Percentiles rank a stretch among this genome's conserved stretches.
Conservation (phyloP, 2,329 filamentous ascomycete genomes). For the Trichoderma simmonsii region DNA sequence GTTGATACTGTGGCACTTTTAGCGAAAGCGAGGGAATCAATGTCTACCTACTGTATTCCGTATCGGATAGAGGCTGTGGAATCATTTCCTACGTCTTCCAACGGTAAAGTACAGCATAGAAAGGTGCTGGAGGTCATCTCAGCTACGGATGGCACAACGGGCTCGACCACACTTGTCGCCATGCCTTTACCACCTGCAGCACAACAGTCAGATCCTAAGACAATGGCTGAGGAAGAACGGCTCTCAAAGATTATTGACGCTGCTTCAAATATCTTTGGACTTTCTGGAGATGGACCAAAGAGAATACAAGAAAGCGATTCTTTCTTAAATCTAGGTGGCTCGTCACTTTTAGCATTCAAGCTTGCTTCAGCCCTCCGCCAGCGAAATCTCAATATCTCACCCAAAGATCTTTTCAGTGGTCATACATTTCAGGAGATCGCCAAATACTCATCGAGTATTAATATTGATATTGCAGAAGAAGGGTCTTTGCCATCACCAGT, state of each 20-base stretch:
- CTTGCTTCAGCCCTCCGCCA: conserved; percentile 10
- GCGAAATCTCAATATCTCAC: background rate
- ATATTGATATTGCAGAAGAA: no score
- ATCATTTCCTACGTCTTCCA: conserved; percentile 2
- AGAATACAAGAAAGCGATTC: background rate
- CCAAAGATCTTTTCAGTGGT: conserved; percentile 6
- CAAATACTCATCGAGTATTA: background rate
- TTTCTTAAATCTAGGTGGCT: conserved; percentile 9
- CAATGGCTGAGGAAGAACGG: background rate
- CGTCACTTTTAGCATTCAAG: conserved; percentile 15
- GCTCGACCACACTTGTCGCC: background rate
- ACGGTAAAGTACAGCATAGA: conserved; percentile 12
- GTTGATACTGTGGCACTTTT: background rate
- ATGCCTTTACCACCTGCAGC: background rate
- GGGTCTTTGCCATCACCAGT: background rate
- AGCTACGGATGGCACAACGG: background rate
- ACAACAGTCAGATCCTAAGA: background rate
- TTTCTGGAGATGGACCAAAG: background rate
- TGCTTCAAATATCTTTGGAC: background rate
- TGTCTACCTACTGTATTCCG: conserved; percentile 15
- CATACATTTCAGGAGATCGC: conserved; percentile 4
- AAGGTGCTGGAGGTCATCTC: background rate
- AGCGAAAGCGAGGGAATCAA: background rate
- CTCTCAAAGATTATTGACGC: background rate
- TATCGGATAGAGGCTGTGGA: background rate